phyloP scores from a whole-genome alignment of 305 asterid genomes.

The Nicotiana rustica region DNA sequence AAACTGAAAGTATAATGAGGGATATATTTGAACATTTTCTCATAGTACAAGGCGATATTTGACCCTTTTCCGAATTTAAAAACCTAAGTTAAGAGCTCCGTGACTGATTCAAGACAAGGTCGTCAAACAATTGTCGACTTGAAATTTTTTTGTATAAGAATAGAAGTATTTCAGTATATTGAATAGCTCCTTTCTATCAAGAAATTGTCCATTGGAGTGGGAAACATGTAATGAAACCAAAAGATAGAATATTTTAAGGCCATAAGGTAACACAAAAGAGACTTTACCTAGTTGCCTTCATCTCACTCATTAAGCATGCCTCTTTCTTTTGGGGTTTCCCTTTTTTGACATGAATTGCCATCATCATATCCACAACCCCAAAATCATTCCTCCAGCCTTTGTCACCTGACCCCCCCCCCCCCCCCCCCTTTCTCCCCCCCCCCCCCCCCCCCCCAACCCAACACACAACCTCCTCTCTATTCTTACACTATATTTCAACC shows the following conservation, averaged over 20 bases:
- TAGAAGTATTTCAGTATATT: background rate
- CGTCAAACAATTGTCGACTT: background rate
- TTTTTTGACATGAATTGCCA: slow-evolving; percentile 46
- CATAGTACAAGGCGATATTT: too few relatives aligned
- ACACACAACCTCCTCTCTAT: too few relatives aligned
- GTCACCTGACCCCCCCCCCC: slow-evolving; percentile 34
- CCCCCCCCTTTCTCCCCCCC: background rate
- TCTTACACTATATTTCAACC: background rate
- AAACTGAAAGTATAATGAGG: too few relatives aligned
- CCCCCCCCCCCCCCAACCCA: background rate
- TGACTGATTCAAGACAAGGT: background rate
- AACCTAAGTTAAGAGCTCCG: too few relatives aligned
- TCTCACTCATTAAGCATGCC: slow-evolving; percentile 50
- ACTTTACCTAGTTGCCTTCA: slow-evolving; percentile 36
- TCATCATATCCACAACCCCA: slow-evolving; percentile 42
- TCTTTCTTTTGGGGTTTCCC: slow-evolving; percentile 30
- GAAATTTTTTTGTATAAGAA: background rate
- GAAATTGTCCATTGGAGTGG: background rate
- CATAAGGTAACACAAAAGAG: slow-evolving; percentile 26
- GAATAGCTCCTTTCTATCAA: background rate
- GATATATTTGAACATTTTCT: too few relatives aligned
- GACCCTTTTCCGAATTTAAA: too few relatives aligned
- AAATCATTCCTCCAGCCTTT: slow-evolving; percentile 46
- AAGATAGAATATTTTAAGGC: slow-evolving; percentile 13
- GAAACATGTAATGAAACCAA: background rate